Percentiles rank a stretch among this genome's conserved stretches.
These are phyloP conservation scores for Schizosaccharomyces octosporus DNA, from an alignment of 805 yeast species.

Conservation along the genomic window DNA sequence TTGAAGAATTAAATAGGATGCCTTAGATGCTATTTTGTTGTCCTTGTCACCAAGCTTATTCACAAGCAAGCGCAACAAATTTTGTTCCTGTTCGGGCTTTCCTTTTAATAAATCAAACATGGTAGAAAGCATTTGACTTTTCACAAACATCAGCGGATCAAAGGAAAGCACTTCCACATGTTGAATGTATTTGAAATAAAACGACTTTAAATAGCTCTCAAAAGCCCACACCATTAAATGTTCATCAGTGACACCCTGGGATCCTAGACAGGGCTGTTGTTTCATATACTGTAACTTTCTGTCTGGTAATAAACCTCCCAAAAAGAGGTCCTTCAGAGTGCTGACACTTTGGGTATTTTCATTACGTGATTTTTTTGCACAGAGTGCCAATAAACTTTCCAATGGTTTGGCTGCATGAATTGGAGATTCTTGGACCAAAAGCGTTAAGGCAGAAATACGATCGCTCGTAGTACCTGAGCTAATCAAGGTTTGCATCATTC, in stretches of 20 bases:
- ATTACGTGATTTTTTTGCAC: conserved; percentile 78
- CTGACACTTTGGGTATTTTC: conserved; percentile 77
- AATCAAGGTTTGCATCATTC: conserved; percentile 21
- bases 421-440: conserved; percentile 86
- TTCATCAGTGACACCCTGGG: conserved; percentile 16
- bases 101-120: conserved; percentile 55
- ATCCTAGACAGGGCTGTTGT: conserved; percentile 29
- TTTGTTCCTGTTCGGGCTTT: conserved; percentile 93
- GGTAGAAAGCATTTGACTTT: conserved; percentile 50
- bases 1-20: conserved; percentile 57
- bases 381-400: conserved; percentile 50
- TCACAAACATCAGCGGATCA: conserved; percentile 73
- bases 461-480: conserved; percentile 83
- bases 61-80: conserved; percentile 64
- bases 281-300: conserved; percentile 60
- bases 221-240: conserved; percentile 48
- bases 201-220: conserved; percentile 67
- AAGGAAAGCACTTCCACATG: conserved; percentile 60
- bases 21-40: conserved; percentile 68
- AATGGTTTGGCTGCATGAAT: conserved; percentile 65
- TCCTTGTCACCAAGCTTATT: conserved; percentile 87
- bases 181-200: conserved; percentile 51
- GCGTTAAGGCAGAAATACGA: conserved; percentile 82
- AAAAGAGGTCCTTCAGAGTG: conserved; percentile 68
- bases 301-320: conserved; percentile 61